Percentiles rank a stretch among this genome's conserved stretches.
phyloP scores from a whole-genome alignment of 2,329 filamentous ascomycete species.

The Colletotrichum tanaceti region DNA sequence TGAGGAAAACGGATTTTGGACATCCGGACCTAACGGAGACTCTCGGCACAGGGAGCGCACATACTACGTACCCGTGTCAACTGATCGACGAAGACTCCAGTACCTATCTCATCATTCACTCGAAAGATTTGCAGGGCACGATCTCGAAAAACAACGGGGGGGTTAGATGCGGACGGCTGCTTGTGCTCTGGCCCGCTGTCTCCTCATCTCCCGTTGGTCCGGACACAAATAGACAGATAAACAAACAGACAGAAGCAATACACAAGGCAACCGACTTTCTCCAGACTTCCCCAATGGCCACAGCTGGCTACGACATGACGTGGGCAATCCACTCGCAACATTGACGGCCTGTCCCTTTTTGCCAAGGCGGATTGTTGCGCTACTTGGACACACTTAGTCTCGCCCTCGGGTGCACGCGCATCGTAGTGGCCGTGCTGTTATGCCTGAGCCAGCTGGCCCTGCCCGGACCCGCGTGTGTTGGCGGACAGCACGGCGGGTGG shows the following conservation, averaged over 20 bases:
- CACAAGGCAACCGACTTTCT: not conserved
- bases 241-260: not conserved
- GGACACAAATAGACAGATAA: not conserved
- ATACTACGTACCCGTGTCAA: not conserved
- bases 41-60: too few species aligned
- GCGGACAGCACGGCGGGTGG: not conserved
- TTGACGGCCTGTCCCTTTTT: slow-evolving; percentile 31
- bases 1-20: not conserved
- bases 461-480: not conserved
- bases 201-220: not conserved
- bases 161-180: not conserved
- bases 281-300: not conserved
- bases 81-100: too few species aligned
- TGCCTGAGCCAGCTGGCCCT: not conserved
- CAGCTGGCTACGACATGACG: slow-evolving; percentile 10
- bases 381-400: not conserved
- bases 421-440: not conserved
- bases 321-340: slow-evolving; percentile 22
- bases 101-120: not conserved
- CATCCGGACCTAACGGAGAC: not conserved
- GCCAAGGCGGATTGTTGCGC: slow-evolving; percentile 25
- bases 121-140: not conserved
- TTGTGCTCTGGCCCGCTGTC: not conserved
- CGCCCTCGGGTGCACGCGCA: slow-evolving; percentile 9
- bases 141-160: not conserved